Evolutionary conservation across 2,329 filamentous ascomycete genomes (phyloP), one percentile per base, ranked within the genome.

Genomic region (Dactylellina sp.): DNA sequence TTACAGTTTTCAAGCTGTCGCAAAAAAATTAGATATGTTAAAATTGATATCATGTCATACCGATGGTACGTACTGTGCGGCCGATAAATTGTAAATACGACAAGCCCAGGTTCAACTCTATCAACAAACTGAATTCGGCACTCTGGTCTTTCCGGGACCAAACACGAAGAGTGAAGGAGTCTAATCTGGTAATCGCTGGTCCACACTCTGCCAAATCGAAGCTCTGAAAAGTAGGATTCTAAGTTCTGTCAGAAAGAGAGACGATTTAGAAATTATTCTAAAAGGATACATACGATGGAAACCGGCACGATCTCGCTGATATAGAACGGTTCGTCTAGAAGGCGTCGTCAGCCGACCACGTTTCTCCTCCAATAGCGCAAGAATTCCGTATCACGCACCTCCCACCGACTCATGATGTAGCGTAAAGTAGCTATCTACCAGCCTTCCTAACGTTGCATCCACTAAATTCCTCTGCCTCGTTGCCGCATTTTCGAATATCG

Each of bases 391-490:
- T 66, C 81, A 81, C 81, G 77, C 81, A 79, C 76, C 76, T 75
- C 71, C 75, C 56, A 85, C 78, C 14, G 80, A 82, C 2, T 84
- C 80, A 47, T 86, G 83, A 80, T 90, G 88, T 39, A 90, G 78
- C 0, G 87, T 87, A 79, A 89, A 88, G 83, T 89, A 90, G 5
- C 86, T 84, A 80, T 90, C 86, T 1, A 85, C 86, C 85, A 90
- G 85, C 49, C 86, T 83, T 62, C 83, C 84, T 35, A 81, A 82
- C 0, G 84, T 84, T 28, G 88, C 85, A 76, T 86, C 84, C 77
- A 88, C 86, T 64, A 89, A 80, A 75, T 85, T 86, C 76, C 84
- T 83, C 81, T 89, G 88, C 75, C 87, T 81, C 12, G 82, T 82
- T 72, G 84, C 82, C 1, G 87, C 85, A 72, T 84, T 86, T 35